phyloP scores from a whole-genome alignment of 805 yeast species.

The Zygoascus ofunaensis region DNA sequence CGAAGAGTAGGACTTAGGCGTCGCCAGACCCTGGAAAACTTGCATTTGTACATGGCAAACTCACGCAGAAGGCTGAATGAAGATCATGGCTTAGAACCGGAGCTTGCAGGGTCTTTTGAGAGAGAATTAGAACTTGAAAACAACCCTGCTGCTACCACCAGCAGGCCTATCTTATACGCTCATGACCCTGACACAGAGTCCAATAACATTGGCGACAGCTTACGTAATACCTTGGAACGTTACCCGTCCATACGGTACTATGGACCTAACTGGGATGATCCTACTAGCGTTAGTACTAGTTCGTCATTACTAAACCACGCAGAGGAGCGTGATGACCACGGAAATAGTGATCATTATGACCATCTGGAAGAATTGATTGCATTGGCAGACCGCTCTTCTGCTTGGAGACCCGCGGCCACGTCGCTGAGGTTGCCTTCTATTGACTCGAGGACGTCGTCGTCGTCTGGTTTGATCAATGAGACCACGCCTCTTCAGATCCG shows the following conservation, averaged over 20 bases:
- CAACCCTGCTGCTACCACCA: background rate
- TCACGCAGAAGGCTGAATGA: background rate
- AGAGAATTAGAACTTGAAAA: too few species aligned
- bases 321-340: background rate
- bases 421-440: background rate
- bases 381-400: background rate
- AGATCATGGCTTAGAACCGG: background rate
- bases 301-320: too few species aligned
- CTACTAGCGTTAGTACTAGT: too few species aligned
- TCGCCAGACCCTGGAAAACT: background rate
- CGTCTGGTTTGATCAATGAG: background rate
- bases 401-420: background rate
- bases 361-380: background rate
- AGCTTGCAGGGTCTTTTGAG: too few species aligned
- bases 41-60: background rate
- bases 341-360: background rate
- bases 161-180: too few species aligned
- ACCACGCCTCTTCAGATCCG: background rate
- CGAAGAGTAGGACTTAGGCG: background rate
- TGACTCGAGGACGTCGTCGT: background rate
- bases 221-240: background rate
- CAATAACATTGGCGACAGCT: background rate
- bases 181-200: background rate
- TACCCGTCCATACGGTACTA: slow-evolving; percentile 2
- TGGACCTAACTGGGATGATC: background rate